A percentile compares a stretch with the other conserved stretches of the same genome.
Conservation (phyloP, 1,284 basidiomycete genomes). For the Boletus sp. region DNA sequence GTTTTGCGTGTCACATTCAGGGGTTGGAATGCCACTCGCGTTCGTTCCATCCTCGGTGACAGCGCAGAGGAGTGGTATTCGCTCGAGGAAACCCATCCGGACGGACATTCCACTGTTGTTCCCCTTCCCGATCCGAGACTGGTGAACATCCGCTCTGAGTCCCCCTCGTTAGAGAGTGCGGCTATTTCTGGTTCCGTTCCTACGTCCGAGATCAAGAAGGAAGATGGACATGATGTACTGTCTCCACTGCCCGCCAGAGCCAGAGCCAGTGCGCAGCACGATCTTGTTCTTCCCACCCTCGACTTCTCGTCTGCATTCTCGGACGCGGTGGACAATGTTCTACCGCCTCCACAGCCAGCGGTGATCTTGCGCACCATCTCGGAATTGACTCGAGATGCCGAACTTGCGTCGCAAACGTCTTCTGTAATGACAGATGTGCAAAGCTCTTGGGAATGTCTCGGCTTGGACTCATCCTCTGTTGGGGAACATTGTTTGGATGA, state of each 20-base stretch:
- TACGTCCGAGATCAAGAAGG: constrained; percentile 11
- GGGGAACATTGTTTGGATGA: constrained; percentile 1
- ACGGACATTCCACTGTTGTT: constrained; percentile 2
- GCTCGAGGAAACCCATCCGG: constrained; percentile 49
- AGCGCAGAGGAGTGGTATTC: constrained; percentile 68
- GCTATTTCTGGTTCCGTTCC: too few species aligned
- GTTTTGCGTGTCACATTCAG: constrained; percentile 61
- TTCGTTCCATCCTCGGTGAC: constrained; percentile 63
- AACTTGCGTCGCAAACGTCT: not conserved
- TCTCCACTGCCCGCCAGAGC: constrained; percentile 9
- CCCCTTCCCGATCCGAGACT: not conserved
- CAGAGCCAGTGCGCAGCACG: constrained; percentile 30
- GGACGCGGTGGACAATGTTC: constrained; percentile 3
- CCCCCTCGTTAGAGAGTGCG: constrained; percentile 1
- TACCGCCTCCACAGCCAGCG: constrained; percentile 15
- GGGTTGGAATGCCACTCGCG: constrained; percentile 62
- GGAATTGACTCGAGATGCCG: constrained; percentile 20
- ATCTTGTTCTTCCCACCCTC: constrained; percentile 63
- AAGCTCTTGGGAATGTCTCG: constrained; percentile 21
- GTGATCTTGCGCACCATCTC: constrained; percentile 25
- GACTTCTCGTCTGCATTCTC: constrained; percentile 50
- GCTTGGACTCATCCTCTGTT: constrained; percentile 20
- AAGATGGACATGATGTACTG: constrained; percentile 1
- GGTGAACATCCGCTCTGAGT: not conserved
- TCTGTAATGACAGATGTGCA: not conserved